Base-by-base conservation (phyloP, 1,284 basidiomycete species). In the Malassezia sp. region DNA sequence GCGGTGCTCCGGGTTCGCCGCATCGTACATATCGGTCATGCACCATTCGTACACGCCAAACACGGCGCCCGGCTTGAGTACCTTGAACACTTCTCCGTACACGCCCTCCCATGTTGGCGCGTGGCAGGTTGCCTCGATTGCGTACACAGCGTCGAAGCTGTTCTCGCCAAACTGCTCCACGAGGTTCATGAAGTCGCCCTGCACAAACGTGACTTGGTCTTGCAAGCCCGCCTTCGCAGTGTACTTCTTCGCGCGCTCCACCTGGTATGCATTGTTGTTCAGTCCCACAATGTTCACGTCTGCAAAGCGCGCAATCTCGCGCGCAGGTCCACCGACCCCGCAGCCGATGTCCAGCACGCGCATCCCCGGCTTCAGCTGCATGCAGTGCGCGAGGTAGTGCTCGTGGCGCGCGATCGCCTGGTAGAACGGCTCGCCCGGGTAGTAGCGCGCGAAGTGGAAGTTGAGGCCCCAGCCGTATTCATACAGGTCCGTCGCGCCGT, bases 1-100 rank as follows among this genome's bases (percentile, higher is more conserved):
- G 75, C 90, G 90, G 79, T 97, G 91, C 54, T 80, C 73, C 14
- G 89, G 84, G 72, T 79, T 84, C 11, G 81, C 80, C 2, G 85
- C 77, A 71, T 97, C 85, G 84, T 87, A 97, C 9, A 73, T 72
- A 71, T 96, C 90, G 37, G 91, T 96, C 90, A 97, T 95, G 74
- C 82, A 84, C 91, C 91, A 97, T 71, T 96, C 91, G 74, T 96
- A 96, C 34, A 95, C 83, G 70, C 89, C 90, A 71, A 95, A 95
- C 84, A 85, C 76, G 61, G 91, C 91, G 75, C 90, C 91, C 5
- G 91, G 91, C 76, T 97, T 97, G 67, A 97, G 78, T 22, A 95
- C 84, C 74, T 85, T 86, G 72, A 80, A 79, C 70, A 97, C 93
- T 74, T 97, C 80, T 32, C 82, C 80, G 68, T 97, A 97, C 31